Base-by-base conservation (phyloP, 148 eudicot genomes). In the Chenopodium berlandieri region DNA sequence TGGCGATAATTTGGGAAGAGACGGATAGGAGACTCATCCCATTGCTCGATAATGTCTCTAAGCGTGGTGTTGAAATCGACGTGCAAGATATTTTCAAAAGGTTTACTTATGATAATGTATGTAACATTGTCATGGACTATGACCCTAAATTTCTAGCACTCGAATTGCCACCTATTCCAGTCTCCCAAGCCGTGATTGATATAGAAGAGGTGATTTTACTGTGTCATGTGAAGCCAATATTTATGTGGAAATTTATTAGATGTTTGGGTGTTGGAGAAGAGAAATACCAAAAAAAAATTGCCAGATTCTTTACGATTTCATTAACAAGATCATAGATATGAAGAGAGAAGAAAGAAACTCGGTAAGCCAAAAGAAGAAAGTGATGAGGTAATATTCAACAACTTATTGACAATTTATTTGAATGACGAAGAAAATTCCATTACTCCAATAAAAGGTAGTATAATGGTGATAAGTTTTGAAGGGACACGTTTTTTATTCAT, bases 201-300 rank as follows among this genome's bases (percentile, higher is more conserved):
- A 71, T 80, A 0, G 89, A 84, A 47, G 90, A 86, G 79, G 83
- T 65, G 5, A 48, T 86, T 4, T 47, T 92, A 19, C 1, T 13
- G 47, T 86, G 89, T 17, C 91, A 88, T 44, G 75, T 81, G 9
- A 0, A 86, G 25, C 93, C 95, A 0, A 52, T 72, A 4, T 47
- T 30, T 31, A 7, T 91, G 10, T 88, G 95, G 94, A 91, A 85
- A 86, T 25, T 91, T 17, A 75, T 66, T 37, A 89, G 85, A 68
- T 82, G 89, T 90, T 84, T 90, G 13, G 76, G 79, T n/a, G 68
- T 89, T 23, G 95, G 95, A n/a, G 93, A 90, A 68, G 81, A 79
- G 76, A 81, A 72, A 73, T 12, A 80, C 52, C 79, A 60, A 0
- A 60, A 0, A 17, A 88, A 4, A 85, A 85, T 13, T 44, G 85